These are phyloP conservation scores for Hymenoscyphus occultus DNA, from an alignment of 2,329 filamentous ascomycete species.

Conservation along the genomic window DNA sequence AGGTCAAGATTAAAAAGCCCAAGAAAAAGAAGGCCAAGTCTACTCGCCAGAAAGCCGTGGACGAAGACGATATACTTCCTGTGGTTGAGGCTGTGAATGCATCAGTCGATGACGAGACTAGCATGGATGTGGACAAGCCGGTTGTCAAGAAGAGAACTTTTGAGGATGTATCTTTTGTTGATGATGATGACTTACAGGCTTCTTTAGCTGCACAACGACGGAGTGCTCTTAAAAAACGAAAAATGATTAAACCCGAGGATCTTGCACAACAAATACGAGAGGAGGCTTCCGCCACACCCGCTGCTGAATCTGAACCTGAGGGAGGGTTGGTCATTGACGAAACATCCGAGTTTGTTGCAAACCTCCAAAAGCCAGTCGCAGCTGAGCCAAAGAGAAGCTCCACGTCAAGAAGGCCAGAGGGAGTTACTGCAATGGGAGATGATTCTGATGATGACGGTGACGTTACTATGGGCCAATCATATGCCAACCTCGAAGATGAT, in stretches of 20 bases:
- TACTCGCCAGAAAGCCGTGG: slow-evolving; percentile 65
- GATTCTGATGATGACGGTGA: slow-evolving; percentile 45
- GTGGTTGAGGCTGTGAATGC: slow-evolving; percentile 37
- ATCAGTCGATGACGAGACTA: slow-evolving; percentile 40
- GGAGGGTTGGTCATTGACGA: slow-evolving; percentile 87
- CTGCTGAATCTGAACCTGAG: slow-evolving; percentile 50
- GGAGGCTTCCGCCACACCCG: slow-evolving; percentile 52
- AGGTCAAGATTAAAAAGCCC: slow-evolving; percentile 90
- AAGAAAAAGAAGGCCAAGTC: slow-evolving; percentile 87
- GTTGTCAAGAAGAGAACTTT: slow-evolving; percentile 60
- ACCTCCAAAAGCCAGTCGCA: slow-evolving; percentile 66
- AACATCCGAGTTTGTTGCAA: slow-evolving; percentile 90
- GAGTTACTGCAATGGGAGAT: slow-evolving; percentile 45
- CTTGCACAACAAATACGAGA: slow-evolving; percentile 75
- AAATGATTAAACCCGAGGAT: slow-evolving; percentile 81
- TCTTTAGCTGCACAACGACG: slow-evolving; percentile 80
- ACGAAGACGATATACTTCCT: slow-evolving; percentile 58
- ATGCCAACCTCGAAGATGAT: slow-evolving; percentile 42
- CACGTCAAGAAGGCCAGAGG: slow-evolving; percentile 39
- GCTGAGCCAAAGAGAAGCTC: slow-evolving; percentile 47
- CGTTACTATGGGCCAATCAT: slow-evolving; percentile 38
- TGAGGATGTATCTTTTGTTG: slow-evolving; percentile 69
- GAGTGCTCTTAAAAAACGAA: slow-evolving; percentile 85
- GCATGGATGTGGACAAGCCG: slow-evolving; percentile 76
- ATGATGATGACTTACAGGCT: slow-evolving; percentile 90